Base-by-base conservation (phyloP, 257 asterid genomes). In the Mitragyna speciosa region DNA sequence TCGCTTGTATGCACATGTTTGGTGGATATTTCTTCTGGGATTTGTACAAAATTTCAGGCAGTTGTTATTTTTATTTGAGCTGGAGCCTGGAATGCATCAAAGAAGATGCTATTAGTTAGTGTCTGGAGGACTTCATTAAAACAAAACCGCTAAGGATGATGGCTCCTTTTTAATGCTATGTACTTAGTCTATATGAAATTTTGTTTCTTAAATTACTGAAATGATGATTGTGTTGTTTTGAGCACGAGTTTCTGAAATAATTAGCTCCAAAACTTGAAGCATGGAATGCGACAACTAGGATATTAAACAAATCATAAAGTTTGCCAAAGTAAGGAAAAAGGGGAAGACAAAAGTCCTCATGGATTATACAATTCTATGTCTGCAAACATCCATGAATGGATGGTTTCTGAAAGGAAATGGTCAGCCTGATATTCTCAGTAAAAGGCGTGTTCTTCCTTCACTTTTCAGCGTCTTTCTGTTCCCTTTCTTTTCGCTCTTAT, bases 321-420 rank as follows among this genome's bases (percentile, higher is more conserved):
- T 26, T 59, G n/a, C 64, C 24, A 28, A 30, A 52, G 49, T 9
- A 26, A 61, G 31, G 17, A 24, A 15, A 15, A 19, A n/a, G 24
- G 7, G 61, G 30, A 3, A 24, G 30, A 11, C 11, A 49, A 73
- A 41, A 14, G 65, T 63, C 19, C 70, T 12, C 47, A 56, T 69
- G 31, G 63, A 56, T 28, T 30, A 64, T 76, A 5, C 41, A 43
- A 26, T 26, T 19, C 45, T 20, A 65, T 41, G 9, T 43, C 33
- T 76, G 54, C 16, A 30, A 77, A 47, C 67, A 66, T 52, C n/a
- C 58, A 12, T 43, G 24, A 45, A n/a, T 48, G 11, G 75, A 45
- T 71, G 75, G 41, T 54, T 16, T 75, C 30, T 54, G 63, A 26
- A 45, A 72, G 26, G 76, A 70, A 61, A 71, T 26, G 22, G 20